Percentiles rank a stretch among this genome's conserved stretches.
These are phyloP conservation scores for Colletotrichum coccodes DNA, from an alignment of 2,329 filamentous ascomycete species.

Conservation along the genomic window DNA sequence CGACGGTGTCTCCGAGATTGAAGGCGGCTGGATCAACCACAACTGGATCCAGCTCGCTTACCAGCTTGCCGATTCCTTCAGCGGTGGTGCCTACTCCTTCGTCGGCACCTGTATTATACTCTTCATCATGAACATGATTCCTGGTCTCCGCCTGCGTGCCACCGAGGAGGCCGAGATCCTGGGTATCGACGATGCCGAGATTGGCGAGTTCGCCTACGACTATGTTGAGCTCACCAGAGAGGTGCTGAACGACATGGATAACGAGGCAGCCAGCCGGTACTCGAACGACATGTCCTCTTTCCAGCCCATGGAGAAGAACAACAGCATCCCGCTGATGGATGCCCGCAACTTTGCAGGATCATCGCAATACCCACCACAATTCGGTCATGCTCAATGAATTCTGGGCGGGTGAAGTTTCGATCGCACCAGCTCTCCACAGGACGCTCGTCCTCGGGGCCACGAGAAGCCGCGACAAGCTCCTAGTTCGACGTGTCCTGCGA, in stretches of 20 bases:
- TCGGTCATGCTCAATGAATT: slow-evolving; percentile 30
- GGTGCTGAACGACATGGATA: slow-evolving; percentile 58
- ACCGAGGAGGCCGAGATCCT: slow-evolving; percentile 82
- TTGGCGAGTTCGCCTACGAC: slow-evolving; percentile 96
- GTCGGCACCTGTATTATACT: slow-evolving; percentile 81
- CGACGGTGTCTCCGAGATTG: slow-evolving; percentile 74
- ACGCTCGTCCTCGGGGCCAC: background rate
- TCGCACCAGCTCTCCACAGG: background rate
- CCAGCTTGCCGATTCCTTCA: slow-evolving; percentile 83
- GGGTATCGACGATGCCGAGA: slow-evolving; percentile 89
- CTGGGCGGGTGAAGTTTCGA: background rate
- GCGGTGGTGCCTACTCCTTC: slow-evolving; percentile 83
- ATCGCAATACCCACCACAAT: slow-evolving; percentile 39
- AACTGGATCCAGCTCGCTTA: slow-evolving; percentile 87
- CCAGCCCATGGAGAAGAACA: slow-evolving; percentile 59
- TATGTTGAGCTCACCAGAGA: slow-evolving; percentile 84
- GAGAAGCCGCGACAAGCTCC: background rate
- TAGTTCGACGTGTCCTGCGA: slow-evolving; percentile 3
- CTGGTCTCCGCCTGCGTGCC: slow-evolving; percentile 79
- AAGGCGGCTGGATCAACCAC: slow-evolving; percentile 84
- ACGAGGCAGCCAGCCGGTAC: slow-evolving; percentile 55
- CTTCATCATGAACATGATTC: slow-evolving; percentile 82
- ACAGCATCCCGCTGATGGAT: slow-evolving; percentile 59
- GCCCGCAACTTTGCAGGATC: slow-evolving; percentile 52
- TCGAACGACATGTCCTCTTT: slow-evolving; percentile 52